Base-by-base conservation (phyloP, 2,329 filamentous ascomycete genomes). In the Alternaria brassicae region DNA sequence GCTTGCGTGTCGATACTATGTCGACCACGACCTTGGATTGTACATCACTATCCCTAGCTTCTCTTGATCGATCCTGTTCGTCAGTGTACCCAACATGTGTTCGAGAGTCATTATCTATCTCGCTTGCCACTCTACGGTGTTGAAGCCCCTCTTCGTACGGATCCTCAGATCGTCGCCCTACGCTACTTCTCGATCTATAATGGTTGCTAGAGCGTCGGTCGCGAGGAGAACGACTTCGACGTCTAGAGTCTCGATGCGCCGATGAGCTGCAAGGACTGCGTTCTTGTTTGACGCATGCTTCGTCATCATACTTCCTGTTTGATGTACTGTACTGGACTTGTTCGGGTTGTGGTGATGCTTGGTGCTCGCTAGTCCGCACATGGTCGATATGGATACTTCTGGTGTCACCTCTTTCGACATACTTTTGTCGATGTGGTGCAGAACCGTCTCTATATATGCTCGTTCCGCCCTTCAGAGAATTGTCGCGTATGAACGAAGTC, bases 181-280 rank as follows among this genome's bases (percentile, higher is more conserved):
- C 13, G 13, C 13, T 47, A 28, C 28, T 47, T 32, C 17, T 45
- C 6, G 42, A 32, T 13, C 17, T 21, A 45, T 3, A 32, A 45
- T 17, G 17, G 19, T 5, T 4, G 6, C 23, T 27, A 28, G 2
- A 1, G 6, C 2, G 17, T 17, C 13, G 6, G 6, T 6, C 12
- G 19, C 6, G 6, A 13, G 17, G 27, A 4, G 28, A 47, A 19
- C 17, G 17, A 6, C 17, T 47, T 23, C 28, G 44, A 13, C 7
- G 17, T 23, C 44, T n/a, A 21, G 4, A 21, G 17, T 10, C 30
- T 8, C 19, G 13, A n/a, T 48, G n/a, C 2, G 12, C 13, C 25
- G 13, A 19, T 17, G 13, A 2, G 1, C 6, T 34, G 4, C 19
- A 3, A 1, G 12, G 3, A 30, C 0, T 2, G 2, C 9, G 30